Percentiles rank a stretch among this genome's conserved stretches.
These are phyloP conservation scores for Hypoxylon sp. DNA, from an alignment of 2,329 filamentous ascomycete species.

Conservation along the genomic window DNA sequence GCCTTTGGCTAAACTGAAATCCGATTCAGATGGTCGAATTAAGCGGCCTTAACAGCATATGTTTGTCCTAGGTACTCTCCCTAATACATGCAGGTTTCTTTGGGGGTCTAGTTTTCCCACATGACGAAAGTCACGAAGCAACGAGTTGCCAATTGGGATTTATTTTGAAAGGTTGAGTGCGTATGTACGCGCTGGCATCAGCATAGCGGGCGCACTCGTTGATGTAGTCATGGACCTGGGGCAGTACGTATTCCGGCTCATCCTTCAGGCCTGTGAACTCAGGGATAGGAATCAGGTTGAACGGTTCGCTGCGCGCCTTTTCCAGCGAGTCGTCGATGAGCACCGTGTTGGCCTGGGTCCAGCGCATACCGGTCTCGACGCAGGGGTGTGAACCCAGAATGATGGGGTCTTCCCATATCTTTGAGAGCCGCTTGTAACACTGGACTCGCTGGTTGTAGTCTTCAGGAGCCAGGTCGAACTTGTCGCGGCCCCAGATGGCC, in stretches of 20 bases:
- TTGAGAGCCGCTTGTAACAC: constrained; percentile 85
- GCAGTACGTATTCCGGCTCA: constrained; percentile 58
- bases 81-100: too few species aligned
- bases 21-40: too few species aligned
- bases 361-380: constrained; percentile 55
- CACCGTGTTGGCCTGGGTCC: constrained; percentile 87
- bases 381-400: constrained; percentile 57
- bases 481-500: constrained; percentile 80
- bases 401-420: constrained; percentile 69
- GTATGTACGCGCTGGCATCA: constrained; percentile 71
- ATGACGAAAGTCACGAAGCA: too few species aligned
- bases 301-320: constrained; percentile 84
- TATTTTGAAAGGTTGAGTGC: constrained; percentile 35
- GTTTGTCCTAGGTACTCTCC: too few species aligned
- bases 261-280: constrained; percentile 69
- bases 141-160: constrained; percentile 4
- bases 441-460: constrained; percentile 79
- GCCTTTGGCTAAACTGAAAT: too few species aligned
- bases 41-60: too few species aligned
- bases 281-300: constrained; percentile 81
- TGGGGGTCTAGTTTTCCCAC: too few species aligned
- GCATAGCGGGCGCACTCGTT: constrained; percentile 61
- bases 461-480: constrained; percentile 68
- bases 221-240: constrained; percentile 69
- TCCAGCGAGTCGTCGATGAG: constrained; percentile 85